These are phyloP conservation scores for Peronospora destructor DNA, from an alignment of 352 stramenopile genomes.

Conservation along the genomic window DNA sequence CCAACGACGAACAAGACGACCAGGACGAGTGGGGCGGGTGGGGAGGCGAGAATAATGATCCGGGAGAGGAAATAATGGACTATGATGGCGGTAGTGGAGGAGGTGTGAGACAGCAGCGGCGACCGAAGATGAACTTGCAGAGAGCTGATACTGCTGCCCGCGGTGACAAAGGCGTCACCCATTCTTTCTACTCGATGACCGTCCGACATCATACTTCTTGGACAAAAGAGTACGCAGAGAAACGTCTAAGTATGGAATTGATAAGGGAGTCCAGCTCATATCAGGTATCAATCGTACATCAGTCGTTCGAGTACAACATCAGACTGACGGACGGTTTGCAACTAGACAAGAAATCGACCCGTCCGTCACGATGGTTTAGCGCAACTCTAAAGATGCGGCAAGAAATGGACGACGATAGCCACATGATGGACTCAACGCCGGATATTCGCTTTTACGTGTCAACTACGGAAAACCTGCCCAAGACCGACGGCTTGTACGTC, in stretches of 20 bases:
- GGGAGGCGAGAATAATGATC: conserved; percentile 1
- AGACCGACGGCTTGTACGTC: conserved; percentile 37
- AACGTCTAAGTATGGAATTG: conserved; percentile 38
- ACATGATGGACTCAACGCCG: conserved; percentile 58
- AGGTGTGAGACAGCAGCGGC: conserved; percentile 4
- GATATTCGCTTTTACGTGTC: conserved; percentile 77
- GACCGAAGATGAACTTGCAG: conserved; percentile 27
- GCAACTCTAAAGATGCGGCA: conserved; percentile 79
- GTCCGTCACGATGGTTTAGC: conserved; percentile 65
- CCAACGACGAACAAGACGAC: conserved; percentile 11
- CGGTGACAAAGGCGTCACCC: conserved; percentile 59
- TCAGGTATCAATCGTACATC: conserved; percentile 55
- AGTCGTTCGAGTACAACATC: conserved; percentile 60
- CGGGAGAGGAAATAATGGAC: conserved; percentile 1
- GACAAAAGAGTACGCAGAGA: conserved; percentile 37
- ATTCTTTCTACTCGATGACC: conserved; percentile 76
- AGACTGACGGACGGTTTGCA: conserved; percentile 46
- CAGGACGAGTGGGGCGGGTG: too few species aligned
- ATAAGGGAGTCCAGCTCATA: conserved; percentile 38
- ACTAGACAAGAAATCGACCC: conserved; percentile 53
- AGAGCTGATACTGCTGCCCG: conserved; percentile 32
- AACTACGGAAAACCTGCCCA: conserved; percentile 48
- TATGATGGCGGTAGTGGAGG: not conserved
- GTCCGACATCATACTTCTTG: conserved; percentile 26
- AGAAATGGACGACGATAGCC: conserved; percentile 53